Percentiles rank a stretch among this genome's conserved stretches.
These are phyloP conservation scores for Glaciozyma martinii DNA, from an alignment of 768 basidiomycete genomes.

Conservation along the genomic window DNA sequence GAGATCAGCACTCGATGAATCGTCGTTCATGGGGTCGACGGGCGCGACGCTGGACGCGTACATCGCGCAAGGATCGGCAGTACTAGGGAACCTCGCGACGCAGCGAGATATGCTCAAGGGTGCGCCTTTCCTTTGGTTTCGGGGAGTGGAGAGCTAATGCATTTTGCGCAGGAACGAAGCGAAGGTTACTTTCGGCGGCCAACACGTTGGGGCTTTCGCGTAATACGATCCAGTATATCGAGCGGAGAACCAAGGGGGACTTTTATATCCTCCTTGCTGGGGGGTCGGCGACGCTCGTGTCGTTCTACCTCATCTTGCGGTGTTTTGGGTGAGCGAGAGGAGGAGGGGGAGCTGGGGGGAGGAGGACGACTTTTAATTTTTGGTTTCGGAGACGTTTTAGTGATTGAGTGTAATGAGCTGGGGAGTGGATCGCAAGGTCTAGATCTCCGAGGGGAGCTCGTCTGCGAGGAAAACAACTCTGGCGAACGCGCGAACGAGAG, in stretches of 20 bases:
- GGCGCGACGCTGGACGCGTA: conserved; percentile 79
- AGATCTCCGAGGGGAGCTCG: too few species aligned
- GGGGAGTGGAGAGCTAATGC: not conserved
- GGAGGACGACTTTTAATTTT: too few species aligned
- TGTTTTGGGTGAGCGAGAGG: conserved; percentile 55
- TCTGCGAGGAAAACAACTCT: too few species aligned
- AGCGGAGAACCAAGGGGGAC: conserved; percentile 87
- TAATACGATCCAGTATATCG: conserved; percentile 95
- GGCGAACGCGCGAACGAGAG: too few species aligned
- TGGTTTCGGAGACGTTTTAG: too few species aligned
- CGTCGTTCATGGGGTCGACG: conserved; percentile 76
- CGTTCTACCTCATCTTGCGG: conserved; percentile 85
- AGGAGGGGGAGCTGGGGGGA: too few species aligned
- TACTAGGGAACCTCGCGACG: conserved; percentile 81
- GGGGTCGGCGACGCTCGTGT: conserved; percentile 76
- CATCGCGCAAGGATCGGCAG: conserved; percentile 81
- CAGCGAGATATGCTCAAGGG: conserved; percentile 87
- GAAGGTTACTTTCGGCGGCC: conserved; percentile 74
- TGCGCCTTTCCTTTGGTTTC: not conserved
- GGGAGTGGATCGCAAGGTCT: too few species aligned
- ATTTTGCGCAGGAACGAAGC: conserved; percentile 54
- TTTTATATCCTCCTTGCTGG: conserved; percentile 87
- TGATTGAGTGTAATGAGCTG: too few species aligned
- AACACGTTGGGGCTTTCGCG: conserved; percentile 90
- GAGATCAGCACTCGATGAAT: conserved; percentile 72